Conservation (phyloP, 441 rosid species). For the Populus tomentosa region DNA sequence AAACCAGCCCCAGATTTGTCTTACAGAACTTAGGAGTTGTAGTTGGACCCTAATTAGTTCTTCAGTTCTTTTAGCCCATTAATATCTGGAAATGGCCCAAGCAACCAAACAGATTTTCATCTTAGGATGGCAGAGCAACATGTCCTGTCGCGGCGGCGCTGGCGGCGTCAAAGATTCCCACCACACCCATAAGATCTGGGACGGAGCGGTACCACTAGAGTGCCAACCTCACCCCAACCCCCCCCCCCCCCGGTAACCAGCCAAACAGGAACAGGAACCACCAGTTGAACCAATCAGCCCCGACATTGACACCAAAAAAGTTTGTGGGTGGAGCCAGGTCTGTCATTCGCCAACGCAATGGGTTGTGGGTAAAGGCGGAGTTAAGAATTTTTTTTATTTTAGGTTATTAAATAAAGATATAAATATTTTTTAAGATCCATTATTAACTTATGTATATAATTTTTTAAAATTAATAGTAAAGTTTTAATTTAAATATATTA, state of each 20-base stretch:
- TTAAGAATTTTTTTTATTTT: too few relatives aligned
- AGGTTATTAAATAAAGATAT: too few relatives aligned
- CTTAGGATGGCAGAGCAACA: constrained; percentile 91
- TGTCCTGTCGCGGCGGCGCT: constrained; percentile 76
- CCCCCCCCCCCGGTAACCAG: constrained; percentile 48
- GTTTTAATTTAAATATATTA: too few relatives aligned
- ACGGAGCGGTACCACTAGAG: constrained; percentile 53
- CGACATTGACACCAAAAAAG: constrained; percentile 59
- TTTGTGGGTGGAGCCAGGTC: constrained; percentile 80
- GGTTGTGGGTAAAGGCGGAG: too few relatives aligned
- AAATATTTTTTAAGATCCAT: too few relatives aligned
- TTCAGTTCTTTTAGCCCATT: neutral
- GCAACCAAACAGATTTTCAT: constrained; percentile 53
- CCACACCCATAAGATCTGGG: constrained; percentile 37
- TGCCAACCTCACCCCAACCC: constrained; percentile 45
- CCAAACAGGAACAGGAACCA: constrained; percentile 52
- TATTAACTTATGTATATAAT: too few relatives aligned
- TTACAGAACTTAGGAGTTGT: neutral
- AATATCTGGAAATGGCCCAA: neutral
- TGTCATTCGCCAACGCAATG: constrained; percentile 67
- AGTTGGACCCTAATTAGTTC: neutral
- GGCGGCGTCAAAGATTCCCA: constrained; percentile 37
- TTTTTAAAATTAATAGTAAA: too few relatives aligned
- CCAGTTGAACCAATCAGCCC: constrained; percentile 80
- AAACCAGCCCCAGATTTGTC: neutral